Percentiles rank a stretch among this genome's conserved stretches.
Evolutionary conservation across 495 filamentous ascomycete genomes (phyloP).

Genomic region (Neurospora sublineolata): DNA sequence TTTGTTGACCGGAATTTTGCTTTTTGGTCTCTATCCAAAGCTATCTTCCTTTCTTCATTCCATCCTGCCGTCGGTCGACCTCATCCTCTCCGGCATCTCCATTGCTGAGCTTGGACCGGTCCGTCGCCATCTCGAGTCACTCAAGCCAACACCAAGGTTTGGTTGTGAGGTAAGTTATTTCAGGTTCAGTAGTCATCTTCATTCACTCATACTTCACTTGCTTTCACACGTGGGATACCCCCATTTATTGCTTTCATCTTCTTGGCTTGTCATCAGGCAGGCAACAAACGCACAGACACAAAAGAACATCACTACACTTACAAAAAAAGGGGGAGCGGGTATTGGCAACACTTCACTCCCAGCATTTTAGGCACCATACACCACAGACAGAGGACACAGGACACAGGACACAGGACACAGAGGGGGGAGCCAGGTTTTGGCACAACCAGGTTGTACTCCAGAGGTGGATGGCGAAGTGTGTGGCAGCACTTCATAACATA

Average conservation of each 20-base stretch:
- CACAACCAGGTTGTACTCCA: not conserved
- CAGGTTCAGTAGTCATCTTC: not conserved
- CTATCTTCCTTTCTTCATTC: not conserved
- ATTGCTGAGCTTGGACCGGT: not conserved
- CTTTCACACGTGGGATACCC: not conserved
- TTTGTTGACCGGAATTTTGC: conserved; percentile 4
- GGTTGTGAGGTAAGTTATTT: not conserved
- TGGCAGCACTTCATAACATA: not conserved
- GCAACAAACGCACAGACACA: not conserved
- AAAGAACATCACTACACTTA: not conserved
- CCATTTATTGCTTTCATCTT: not conserved
- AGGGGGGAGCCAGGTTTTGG: not conserved
- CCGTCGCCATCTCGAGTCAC: not conserved
- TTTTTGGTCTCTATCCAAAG: conserved; percentile 5
- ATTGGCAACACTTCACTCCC: not conserved
- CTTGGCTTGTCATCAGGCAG: not conserved
- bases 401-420: not conserved
- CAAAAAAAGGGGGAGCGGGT: not conserved
- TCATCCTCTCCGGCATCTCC: not conserved
- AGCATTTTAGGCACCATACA: not conserved
- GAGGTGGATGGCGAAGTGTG: not conserved
- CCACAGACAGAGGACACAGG: not conserved
- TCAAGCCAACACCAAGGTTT: not conserved
- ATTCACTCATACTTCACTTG: not conserved
- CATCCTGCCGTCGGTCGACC: not conserved